Evolutionary conservation across 169 alveolate genomes (phyloP).

Genomic region (Plasmodium knowlesi): DNA sequence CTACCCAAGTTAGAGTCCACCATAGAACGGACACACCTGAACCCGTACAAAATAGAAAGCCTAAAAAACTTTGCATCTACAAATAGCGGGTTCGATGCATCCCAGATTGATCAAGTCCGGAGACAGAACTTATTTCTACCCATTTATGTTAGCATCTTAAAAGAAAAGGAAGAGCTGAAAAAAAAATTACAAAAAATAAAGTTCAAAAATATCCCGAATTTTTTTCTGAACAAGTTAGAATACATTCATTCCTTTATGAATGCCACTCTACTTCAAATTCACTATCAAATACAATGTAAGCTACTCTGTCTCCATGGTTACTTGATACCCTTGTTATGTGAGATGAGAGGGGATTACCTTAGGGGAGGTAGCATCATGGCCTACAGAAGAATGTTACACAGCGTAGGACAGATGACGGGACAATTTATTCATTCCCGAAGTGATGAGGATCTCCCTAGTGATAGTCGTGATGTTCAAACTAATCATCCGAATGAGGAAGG

Average conservation of each 20-base stretch:
- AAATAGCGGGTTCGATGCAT: constrained; percentile 12
- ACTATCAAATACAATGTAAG: constrained; percentile 25
- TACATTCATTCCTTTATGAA: constrained; percentile 47
- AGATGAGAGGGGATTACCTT: background rate
- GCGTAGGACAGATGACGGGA: background rate
- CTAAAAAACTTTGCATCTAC: constrained; percentile 1
- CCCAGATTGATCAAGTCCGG: background rate
- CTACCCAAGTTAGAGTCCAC: background rate
- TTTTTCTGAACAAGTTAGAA: constrained; percentile 49
- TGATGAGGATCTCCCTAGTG: background rate
- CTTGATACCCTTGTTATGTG: constrained; percentile 2
- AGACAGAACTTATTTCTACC: constrained; percentile 41
- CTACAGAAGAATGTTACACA: background rate
- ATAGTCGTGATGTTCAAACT: background rate
- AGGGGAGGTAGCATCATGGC: background rate
- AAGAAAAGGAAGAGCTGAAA: constrained; percentile 6
- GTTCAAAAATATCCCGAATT: constrained; percentile 24
- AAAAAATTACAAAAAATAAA: constrained; percentile 8
- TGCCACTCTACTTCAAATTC: constrained; percentile 34
- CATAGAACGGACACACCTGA: background rate
- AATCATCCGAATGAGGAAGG: background rate
- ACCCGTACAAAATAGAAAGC: constrained; percentile 37
- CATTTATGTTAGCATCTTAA: constrained; percentile 10
- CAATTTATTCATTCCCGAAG: background rate
- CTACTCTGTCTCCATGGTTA: background rate